Conservation (phyloP, 306 rosid species). For the Fragaria iinumae region DNA sequence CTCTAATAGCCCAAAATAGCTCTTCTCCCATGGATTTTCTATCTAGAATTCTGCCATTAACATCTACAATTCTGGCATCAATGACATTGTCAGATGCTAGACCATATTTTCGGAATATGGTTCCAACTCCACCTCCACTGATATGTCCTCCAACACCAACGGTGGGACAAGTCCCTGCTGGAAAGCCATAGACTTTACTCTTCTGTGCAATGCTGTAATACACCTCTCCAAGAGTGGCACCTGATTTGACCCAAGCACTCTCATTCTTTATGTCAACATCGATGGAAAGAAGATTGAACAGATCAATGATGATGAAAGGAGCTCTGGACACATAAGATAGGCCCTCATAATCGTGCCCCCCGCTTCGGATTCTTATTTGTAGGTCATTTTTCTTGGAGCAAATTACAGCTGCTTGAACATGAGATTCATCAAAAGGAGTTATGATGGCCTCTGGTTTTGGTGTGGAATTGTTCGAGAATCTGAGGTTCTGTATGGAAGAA, state of each 20-base stretch:
- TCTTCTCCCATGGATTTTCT: constrained; percentile 66
- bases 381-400: constrained; percentile 17
- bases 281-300: constrained; percentile 22
- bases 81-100: constrained; percentile 61
- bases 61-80: constrained; percentile 51
- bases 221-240: constrained; percentile 33
- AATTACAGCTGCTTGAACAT: constrained; percentile 21
- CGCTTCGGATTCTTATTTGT: constrained; percentile 23
- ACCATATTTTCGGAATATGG: constrained; percentile 47
- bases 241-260: constrained; percentile 25
- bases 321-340: constrained; percentile 19
- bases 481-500: constrained; percentile 38
- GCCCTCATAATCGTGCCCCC: constrained; percentile 39
- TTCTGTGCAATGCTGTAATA: constrained; percentile 23
- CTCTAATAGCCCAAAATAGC: constrained; percentile 69
- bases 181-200: constrained; percentile 27
- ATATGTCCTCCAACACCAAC: constrained; percentile 24
- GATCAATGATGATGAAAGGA: constrained; percentile 30
- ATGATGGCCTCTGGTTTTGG: constrained; percentile 45
- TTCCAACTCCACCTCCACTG: constrained; percentile 21
- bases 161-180: constrained; percentile 31
- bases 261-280: constrained; percentile 8
- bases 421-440: constrained; percentile 28
- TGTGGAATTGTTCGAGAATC: constrained; percentile 30
- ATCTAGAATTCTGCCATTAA: constrained; percentile 45